Evolutionary conservation across 306 rosid species (phyloP), one percentile per base, ranked within the genome.

Genomic region (Pterocarpus macrocarpus): DNA sequence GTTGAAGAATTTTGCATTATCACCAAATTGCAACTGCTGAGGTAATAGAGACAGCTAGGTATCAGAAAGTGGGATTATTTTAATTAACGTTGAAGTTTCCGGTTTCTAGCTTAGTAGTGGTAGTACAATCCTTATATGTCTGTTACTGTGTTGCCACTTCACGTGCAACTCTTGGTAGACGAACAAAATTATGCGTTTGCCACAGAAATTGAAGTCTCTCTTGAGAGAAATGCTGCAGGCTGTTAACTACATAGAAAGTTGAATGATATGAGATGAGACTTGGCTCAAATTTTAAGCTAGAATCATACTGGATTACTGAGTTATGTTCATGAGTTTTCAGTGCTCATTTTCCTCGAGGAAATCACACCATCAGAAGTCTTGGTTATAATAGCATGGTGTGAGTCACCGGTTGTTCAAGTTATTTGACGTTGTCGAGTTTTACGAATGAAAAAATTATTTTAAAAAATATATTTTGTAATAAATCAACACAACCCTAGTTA

Each of bases 1-100:
- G 35, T 30, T 57, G 64, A 76, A 81, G 55, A 65, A 65, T 80
- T 56, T 79, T 71, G 82, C 64, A 71, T 80, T 55, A 75, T 52
- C 33, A 74, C 16, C 22, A 78, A 83, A 43, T 56, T 71, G 47
- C 67, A 68, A 33, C 4, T 39, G 75, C 82, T 69, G 61, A 64
- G 73, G 45, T 68, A 74, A 68, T 4, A 61, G 67, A 69, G 71
- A 74, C 72, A 69, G 84, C 61, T 41, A 17, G 15, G 55, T 44
- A 47, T 49, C 76, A 66, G 67, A 73, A 53, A 61, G 61, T 43
- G 30, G 64, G 81, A 61, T 83, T 80, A 73, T 33, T 66, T 71
- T 77, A 56, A 86, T 13, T 14, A 9, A 33, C 28, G 28, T 55
- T 79, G 3, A 75, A 75, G 76, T 56, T 75, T 75, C 71, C 30